Base-by-base conservation (phyloP, 495 filamentous ascomycete genomes). In the Neurospora sp. region DNA sequence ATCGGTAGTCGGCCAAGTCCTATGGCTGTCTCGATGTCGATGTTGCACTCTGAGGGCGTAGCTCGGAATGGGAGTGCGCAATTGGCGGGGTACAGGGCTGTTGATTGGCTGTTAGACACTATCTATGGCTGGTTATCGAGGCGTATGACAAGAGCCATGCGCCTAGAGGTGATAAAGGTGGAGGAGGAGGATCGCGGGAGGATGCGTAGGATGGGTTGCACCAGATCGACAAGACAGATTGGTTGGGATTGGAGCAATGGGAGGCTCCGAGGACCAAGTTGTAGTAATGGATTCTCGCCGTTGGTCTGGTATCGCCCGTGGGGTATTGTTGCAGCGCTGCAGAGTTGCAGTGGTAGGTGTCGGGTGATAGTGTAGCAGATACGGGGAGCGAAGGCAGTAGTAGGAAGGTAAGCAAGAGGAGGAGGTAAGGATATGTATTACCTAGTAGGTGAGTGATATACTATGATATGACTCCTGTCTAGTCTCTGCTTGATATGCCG, bases 1-100 rank as follows among this genome's bases (percentile, higher is more conserved):
- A 72, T 78, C 72, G 76, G 78, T 77, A 71, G 69, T 66, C 71
- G 35, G 44, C 66, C 54, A 66, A 16, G 12, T 66, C 54, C 54
- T 66, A 66, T 66, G 27, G 54, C 54, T 66, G 54, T 35, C 54
- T 62, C 54, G 54, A 62, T 9, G 54, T 66, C 27, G 54, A 35
- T 35, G 54, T 66, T 66, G 54, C 54, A 66, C 74, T 77, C 74
- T 72, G 74, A 44, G 41, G 37, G 54, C 48, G 59, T 72, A 72
- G 16, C 38, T 76, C 69, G 40, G 42, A 72, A 73, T 74, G 69
- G 66, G 72, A 75, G 69, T 39, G 44, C 46, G 31, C 54, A 62
- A 44, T 35, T 48, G 8, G 71, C 23, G 59, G 66, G 72, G 69
- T 23, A 42, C 31, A 39, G 69, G 70, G 31, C 41, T 38, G 46